Conservation (phyloP, 1,139 yeast species). For the Suhomyces guaymorum region DNA sequence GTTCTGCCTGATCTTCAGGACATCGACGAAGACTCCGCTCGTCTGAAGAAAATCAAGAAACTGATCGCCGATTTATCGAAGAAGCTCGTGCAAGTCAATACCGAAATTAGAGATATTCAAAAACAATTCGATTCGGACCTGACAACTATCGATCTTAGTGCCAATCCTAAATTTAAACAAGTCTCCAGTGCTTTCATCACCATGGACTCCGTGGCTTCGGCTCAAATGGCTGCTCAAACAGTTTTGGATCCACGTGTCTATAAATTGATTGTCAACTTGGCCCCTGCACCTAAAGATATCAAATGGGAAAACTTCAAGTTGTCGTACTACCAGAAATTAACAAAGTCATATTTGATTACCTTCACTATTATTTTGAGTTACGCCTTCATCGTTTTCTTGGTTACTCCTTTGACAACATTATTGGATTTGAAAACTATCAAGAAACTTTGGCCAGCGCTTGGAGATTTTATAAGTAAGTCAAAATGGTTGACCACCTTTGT, state of each 20-base stretch:
- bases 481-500: constrained; percentile 72
- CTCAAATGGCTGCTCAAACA: constrained; percentile 85
- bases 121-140: constrained; percentile 28
- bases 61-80: constrained; percentile 24
- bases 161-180: constrained; percentile 31
- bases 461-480: constrained; percentile 56
- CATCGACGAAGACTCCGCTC: constrained; percentile 2
- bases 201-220: constrained; percentile 82
- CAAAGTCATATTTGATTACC: constrained; percentile 62
- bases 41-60: constrained; percentile 9
- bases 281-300: constrained; percentile 82
- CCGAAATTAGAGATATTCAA: constrained; percentile 32
- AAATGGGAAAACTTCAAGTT: constrained; percentile 73
- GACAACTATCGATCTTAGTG: constrained; percentile 29
- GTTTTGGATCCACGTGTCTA: constrained; percentile 76
- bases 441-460: constrained; percentile 73
- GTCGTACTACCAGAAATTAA: constrained; percentile 53
- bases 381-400: constrained; percentile 66
- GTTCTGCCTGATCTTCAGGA: constrained; percentile 19
- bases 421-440: constrained; percentile 69
- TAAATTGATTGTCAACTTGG: constrained; percentile 65
- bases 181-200: constrained; percentile 77
- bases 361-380: constrained; percentile 61
- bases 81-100: constrained; percentile 29
- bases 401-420: constrained; percentile 71